These are phyloP conservation scores for Starmera caribaea DNA, from an alignment of 805 yeast species.

Conservation along the genomic window DNA sequence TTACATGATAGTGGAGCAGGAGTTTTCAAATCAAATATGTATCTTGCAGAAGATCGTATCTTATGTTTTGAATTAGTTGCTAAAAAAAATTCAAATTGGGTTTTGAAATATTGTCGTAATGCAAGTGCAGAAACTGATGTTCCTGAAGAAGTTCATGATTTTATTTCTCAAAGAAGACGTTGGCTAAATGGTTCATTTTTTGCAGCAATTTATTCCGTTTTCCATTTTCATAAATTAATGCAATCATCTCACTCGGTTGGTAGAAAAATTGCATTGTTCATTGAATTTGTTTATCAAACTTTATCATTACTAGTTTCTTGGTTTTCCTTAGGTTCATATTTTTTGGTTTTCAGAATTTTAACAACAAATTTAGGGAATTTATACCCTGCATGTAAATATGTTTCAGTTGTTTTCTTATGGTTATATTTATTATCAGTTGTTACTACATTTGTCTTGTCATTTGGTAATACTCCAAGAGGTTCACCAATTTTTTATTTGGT, in stretches of 20 bases:
- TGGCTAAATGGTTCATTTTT: slow-evolving; percentile 97
- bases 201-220: slow-evolving; percentile 82
- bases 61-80: slow-evolving; percentile 94
- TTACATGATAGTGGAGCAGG: slow-evolving; percentile 60
- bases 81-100: slow-evolving; percentile 62
- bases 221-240: slow-evolving; percentile 73
- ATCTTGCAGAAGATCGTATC: slow-evolving; percentile 92
- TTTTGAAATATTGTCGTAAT: slow-evolving; percentile 73
- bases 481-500: slow-evolving; percentile 68
- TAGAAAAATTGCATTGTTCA: slow-evolving; percentile 61
- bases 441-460: slow-evolving; percentile 78
- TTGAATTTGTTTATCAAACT: slow-evolving; percentile 75
- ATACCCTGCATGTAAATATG: slow-evolving; percentile 64
- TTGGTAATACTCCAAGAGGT: slow-evolving; percentile 93
- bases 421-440: slow-evolving; percentile 71
- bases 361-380: slow-evolving; percentile 67
- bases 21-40: slow-evolving; percentile 91
- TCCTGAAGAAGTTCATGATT: slow-evolving; percentile 79
- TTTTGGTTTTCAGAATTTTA: slow-evolving; percentile 80
- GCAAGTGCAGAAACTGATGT: slow-evolving; percentile 95
- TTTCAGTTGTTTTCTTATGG: slow-evolving; percentile 79
- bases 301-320: slow-evolving; percentile 73
- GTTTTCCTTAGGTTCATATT: slow-evolving; percentile 88
- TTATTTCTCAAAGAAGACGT: slow-evolving; percentile 85
- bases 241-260: slow-evolving; percentile 58